A percentile compares a stretch with the other conserved stretches of the same genome.
Conservation (phyloP, 352 stramenopile genomes). For the Lagenidium sp. region DNA sequence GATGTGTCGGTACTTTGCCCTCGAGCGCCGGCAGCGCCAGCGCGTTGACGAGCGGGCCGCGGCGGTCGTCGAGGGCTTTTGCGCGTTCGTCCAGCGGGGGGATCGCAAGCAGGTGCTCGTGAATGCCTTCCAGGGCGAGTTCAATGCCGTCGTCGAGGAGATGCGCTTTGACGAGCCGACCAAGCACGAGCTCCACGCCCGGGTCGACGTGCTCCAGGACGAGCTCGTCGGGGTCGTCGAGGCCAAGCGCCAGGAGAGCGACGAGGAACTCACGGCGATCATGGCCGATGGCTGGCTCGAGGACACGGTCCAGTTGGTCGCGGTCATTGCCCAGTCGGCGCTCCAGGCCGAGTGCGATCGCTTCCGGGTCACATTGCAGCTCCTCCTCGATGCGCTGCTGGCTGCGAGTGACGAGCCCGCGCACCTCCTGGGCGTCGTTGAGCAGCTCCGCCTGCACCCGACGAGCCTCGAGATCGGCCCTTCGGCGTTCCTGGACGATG, state of each 20-base stretch:
- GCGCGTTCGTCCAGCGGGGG: constrained; percentile 35
- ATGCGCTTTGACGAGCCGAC: constrained; percentile 78
- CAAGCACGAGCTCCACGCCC: constrained; percentile 75
- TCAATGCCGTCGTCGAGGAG: constrained; percentile 75
- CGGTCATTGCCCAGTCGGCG: constrained; percentile 33
- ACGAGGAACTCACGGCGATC: constrained; percentile 35
- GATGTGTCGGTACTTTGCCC: constrained; percentile 34
- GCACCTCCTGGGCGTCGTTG: constrained; percentile 17
- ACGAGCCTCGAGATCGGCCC: constrained; percentile 9
- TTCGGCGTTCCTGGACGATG: constrained; percentile 2
- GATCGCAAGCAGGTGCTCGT: constrained; percentile 65
- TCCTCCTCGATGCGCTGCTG: constrained; percentile 43
- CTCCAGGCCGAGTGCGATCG: constrained; percentile 69
- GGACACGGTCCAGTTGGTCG: constrained; percentile 35
- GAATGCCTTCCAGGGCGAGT: constrained; percentile 54
- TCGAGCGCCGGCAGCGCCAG: constrained; percentile 26
- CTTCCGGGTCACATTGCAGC: constrained; percentile 45
- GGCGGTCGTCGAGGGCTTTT: constrained; percentile 37
- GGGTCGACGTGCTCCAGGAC: constrained; percentile 63
- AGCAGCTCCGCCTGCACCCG: constrained; percentile 16
- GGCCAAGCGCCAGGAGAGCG: constrained; percentile 24
- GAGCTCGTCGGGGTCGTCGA: constrained; percentile 36
- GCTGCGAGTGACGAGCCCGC: constrained; percentile 31
- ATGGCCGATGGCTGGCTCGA: constrained; percentile 50
- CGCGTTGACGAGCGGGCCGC: constrained; percentile 16